Conservation (phyloP, 345 rosid species). For the Bruguiera sexangula region DNA sequence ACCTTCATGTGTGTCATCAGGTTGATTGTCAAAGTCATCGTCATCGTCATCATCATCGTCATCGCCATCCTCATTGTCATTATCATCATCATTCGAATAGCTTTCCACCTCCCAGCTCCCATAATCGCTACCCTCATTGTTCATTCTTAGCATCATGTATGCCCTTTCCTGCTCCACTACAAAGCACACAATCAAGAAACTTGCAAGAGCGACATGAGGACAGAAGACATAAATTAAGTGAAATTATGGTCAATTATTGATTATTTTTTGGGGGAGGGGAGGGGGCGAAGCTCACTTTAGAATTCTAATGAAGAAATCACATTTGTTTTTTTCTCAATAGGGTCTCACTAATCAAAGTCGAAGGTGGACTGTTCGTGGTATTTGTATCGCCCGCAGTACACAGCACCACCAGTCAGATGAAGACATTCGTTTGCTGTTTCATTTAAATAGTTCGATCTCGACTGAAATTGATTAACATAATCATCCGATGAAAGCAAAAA, state of each 20-base stretch:
- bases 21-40: slow-evolving; percentile 18
- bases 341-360: no score
- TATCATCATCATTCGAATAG: slow-evolving; percentile 44
- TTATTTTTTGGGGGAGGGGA: not conserved
- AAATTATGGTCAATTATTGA: not conserved
- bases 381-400: no score
- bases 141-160: slow-evolving; percentile 79
- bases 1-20: slow-evolving; percentile 53
- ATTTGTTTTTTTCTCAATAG: no score
- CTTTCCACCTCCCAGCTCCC: slow-evolving; percentile 86
- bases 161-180: slow-evolving; percentile 64
- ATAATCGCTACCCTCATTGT: slow-evolving; percentile 61
- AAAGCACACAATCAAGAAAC: slow-evolving; percentile 1
- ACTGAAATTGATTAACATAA: no score
- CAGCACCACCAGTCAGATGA: no score
- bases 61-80: not conserved
- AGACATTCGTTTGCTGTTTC: no score
- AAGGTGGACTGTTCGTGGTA: no score
- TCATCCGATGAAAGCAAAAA: no score
- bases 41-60: not conserved
- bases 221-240: not conserved
- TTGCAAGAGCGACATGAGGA: not conserved
- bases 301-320: no score
- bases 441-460: no score
- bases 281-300: no score